Conservation (phyloP, 2,329 filamentous ascomycete genomes). For the Colletotrichum limetticola region DNA sequence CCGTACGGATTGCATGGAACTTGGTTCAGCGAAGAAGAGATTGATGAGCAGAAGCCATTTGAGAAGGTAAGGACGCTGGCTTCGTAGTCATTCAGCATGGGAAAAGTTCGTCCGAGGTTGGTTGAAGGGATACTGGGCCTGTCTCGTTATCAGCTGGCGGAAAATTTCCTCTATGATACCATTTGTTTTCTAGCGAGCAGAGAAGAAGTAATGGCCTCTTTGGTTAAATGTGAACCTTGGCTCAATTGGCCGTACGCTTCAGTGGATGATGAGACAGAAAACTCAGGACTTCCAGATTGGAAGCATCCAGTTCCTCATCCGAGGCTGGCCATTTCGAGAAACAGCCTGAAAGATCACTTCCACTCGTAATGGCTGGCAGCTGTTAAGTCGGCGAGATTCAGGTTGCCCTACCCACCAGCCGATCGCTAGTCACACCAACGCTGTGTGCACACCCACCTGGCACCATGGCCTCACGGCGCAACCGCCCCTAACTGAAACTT, state of each 20-base stretch:
- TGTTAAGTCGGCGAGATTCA: background rate
- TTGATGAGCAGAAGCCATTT: constrained; percentile 56
- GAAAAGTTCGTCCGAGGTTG: background rate
- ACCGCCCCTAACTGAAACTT: constrained; percentile 11
- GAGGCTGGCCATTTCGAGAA: background rate
- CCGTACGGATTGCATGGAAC: constrained; percentile 76
- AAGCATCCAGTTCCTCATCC: background rate
- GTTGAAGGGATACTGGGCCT: background rate
- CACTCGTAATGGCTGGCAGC: background rate
- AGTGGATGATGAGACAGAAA: background rate
- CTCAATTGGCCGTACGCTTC: background rate
- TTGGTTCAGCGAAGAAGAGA: constrained; percentile 67
- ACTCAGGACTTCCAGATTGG: background rate
- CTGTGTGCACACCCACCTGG: background rate
- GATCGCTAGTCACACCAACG: background rate
- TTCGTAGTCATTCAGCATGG: background rate
- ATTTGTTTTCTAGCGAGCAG: background rate
- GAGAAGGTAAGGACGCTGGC: constrained; percentile 1
- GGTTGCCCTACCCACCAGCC: constrained; percentile 6
- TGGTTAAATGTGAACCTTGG: background rate
- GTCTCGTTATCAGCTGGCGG: background rate
- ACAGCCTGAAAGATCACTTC: background rate
- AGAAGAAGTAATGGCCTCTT: background rate
- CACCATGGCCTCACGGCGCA: constrained; percentile 1
- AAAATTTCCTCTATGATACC: constrained; percentile 11